Conservation (phyloP, 495 filamentous ascomycete species). For the Aspergillus leporis region DNA sequence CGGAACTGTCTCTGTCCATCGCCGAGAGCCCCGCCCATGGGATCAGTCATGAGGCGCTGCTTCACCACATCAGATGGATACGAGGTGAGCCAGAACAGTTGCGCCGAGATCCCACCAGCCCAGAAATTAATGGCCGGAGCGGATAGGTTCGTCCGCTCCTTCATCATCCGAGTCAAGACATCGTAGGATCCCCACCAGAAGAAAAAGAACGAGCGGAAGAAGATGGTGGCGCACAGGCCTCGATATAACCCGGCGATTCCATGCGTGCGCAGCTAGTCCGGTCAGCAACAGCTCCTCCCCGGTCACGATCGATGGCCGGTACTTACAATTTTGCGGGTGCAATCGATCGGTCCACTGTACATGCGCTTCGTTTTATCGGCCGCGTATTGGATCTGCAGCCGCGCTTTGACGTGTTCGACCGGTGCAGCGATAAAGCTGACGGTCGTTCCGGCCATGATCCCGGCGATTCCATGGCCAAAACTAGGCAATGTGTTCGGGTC, state of each 20-base stretch:
- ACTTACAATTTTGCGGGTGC: conserved; percentile 66
- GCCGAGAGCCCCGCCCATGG: conserved; percentile 66
- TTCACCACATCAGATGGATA: conserved; percentile 97
- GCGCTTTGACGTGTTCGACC: conserved; percentile 93
- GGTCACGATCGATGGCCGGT: background rate
- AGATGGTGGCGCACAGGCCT: conserved; percentile 77
- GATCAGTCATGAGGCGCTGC: conserved; percentile 96
- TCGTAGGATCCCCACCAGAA: conserved; percentile 97
- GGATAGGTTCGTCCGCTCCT: conserved; percentile 66
- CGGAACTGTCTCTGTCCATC: conserved; percentile 70
- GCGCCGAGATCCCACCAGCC: conserved; percentile 90
- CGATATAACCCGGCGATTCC: conserved; percentile 81
- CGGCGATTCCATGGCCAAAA: conserved; percentile 82
- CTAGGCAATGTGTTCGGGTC: conserved; percentile 61
- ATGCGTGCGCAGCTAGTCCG: conserved; percentile 52
- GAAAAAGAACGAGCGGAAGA: conserved; percentile 94
- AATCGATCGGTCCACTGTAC: conserved; percentile 88
- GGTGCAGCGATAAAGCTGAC: conserved; percentile 91
- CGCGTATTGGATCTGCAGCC: conserved; percentile 89
- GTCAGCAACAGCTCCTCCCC: background rate
- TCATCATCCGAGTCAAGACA: conserved; percentile 67
- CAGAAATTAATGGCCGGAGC: conserved; percentile 90
- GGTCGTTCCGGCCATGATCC: conserved; percentile 82
- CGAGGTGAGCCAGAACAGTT: conserved; percentile 88
- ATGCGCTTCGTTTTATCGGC: conserved; percentile 69